Evolutionary conservation across 1,284 basidiomycete species (phyloP).

Genomic region (Ustilago loliicola): DNA sequence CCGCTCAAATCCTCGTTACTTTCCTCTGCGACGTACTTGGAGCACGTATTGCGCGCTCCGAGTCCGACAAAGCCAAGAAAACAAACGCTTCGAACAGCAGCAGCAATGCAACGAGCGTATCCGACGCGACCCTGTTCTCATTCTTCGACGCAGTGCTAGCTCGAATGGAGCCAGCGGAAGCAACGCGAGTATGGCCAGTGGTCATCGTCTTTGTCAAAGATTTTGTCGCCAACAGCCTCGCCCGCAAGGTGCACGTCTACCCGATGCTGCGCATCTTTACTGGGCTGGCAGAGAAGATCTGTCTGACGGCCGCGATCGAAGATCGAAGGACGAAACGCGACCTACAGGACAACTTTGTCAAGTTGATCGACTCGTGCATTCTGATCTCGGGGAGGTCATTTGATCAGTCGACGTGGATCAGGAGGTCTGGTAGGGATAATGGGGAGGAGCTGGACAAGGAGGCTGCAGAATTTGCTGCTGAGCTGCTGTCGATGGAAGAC

Average conservation of each 20-base stretch:
- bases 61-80: constrained; percentile 69
- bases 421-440: constrained; percentile 77
- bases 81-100: constrained; percentile 4
- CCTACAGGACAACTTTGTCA: constrained; percentile 88
- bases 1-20: constrained; percentile 87
- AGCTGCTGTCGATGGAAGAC: constrained; percentile 17
- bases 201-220: constrained; percentile 85
- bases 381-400: constrained; percentile 80
- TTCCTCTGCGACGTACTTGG: constrained; percentile 81
- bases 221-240: constrained; percentile 73
- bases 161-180: constrained; percentile 86
- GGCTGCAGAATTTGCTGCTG: constrained; percentile 32
- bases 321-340: constrained; percentile 90
- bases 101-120: constrained; percentile 10
- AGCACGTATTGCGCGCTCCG: constrained; percentile 71
- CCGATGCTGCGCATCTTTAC: constrained; percentile 84
- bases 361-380: constrained; percentile 85
- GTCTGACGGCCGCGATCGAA: constrained; percentile 85
- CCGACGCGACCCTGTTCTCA: constrained; percentile 75
- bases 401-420: constrained; percentile 84
- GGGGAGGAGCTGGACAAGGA: constrained; percentile 49
- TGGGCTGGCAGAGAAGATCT: constrained; percentile 84
- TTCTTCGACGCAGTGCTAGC: constrained; percentile 91
- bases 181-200: constrained; percentile 86
- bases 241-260: constrained; percentile 75